Conservation (phyloP, 2,329 filamentous ascomycete species). For the Pseudogymnoascus sp. region DNA sequence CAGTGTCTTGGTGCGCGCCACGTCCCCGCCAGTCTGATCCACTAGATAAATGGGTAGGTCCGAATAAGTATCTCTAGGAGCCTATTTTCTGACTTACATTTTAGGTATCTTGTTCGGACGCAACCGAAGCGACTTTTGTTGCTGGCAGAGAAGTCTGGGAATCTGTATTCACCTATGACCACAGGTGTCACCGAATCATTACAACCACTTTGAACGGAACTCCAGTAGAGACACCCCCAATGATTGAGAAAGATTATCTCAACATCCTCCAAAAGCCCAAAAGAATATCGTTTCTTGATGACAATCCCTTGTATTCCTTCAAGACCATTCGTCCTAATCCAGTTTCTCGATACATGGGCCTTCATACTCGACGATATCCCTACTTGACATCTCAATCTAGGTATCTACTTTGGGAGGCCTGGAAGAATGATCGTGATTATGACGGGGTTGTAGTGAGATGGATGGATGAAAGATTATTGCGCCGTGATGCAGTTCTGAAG, state of each 20-base stretch:
- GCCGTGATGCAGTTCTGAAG: conserved; percentile 33
- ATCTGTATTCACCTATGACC: conserved; percentile 41
- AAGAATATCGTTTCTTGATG: conserved; percentile 38
- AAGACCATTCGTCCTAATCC: conserved; percentile 26
- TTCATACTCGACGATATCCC: conserved; percentile 31
- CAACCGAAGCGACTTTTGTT: conserved; percentile 48
- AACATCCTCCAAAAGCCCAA: conserved; percentile 37
- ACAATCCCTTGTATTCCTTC: conserved; percentile 46
- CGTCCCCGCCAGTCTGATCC: conserved; percentile 43
- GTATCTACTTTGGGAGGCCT: conserved; percentile 40
- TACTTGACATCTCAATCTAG: conserved; percentile 39
- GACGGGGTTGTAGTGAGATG: conserved; percentile 41
- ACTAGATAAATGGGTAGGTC: conserved; percentile 39
- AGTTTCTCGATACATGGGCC: conserved; percentile 29
- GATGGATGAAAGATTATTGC: conserved; percentile 39
- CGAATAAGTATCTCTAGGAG: not conserved
- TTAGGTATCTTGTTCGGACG: conserved; percentile 44
- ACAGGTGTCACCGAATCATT: conserved; percentile 42
- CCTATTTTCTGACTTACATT: not conserved
- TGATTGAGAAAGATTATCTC: conserved; percentile 43
- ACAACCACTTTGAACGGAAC: conserved; percentile 43
- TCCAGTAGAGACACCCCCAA: conserved; percentile 44
- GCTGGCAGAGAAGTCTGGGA: conserved; percentile 46
- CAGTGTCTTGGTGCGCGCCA: conserved; percentile 47
- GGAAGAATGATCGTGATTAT: conserved; percentile 37